These are phyloP conservation scores for Paecilomyces dactylethromorphus DNA, from an alignment of 2,329 filamentous ascomycete genomes.

Conservation along the genomic window DNA sequence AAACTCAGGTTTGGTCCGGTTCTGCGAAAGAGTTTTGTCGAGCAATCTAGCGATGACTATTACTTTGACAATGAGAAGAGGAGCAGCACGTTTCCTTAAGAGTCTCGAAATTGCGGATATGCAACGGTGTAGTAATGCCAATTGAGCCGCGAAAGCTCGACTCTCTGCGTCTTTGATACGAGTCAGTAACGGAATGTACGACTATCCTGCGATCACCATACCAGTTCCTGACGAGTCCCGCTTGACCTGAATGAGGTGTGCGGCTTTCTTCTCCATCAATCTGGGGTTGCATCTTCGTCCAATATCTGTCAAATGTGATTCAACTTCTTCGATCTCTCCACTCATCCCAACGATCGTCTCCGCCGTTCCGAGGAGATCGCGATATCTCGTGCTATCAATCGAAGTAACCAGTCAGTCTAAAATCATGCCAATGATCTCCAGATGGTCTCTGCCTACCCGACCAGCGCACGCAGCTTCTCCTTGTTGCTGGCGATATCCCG, in stretches of 20 bases:
- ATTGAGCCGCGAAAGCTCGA: constrained; percentile 48
- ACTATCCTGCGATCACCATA: constrained; percentile 10
- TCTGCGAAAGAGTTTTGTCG: constrained; percentile 62
- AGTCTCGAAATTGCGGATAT: constrained; percentile 47
- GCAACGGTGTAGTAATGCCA: constrained; percentile 52
- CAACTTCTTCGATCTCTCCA: constrained; percentile 65
- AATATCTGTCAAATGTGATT: constrained; percentile 64
- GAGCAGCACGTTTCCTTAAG: constrained; percentile 45
- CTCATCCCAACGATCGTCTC: constrained; percentile 93
- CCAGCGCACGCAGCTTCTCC: constrained; percentile 59
- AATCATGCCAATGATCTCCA: constrained; percentile 1
- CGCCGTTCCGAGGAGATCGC: constrained; percentile 83
- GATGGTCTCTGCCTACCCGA: constrained; percentile 46
- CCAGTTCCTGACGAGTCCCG: constrained; percentile 24
- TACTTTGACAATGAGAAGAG: constrained; percentile 59
- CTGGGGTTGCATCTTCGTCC: constrained; percentile 70
- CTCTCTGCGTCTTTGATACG: constrained; percentile 31
- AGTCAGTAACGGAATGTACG: constrained; percentile 10
- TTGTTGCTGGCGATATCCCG: constrained; percentile 57
- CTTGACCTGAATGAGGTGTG: constrained; percentile 49
- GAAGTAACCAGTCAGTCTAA: constrained; percentile 5
- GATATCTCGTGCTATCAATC: constrained; percentile 58
- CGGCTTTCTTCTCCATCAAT: constrained; percentile 60
- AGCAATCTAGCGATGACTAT: constrained; percentile 70
- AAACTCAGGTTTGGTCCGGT: constrained; percentile 41